phyloP scores from a whole-genome alignment of 305 asterid species.

The Fraxinus nigra region DNA sequence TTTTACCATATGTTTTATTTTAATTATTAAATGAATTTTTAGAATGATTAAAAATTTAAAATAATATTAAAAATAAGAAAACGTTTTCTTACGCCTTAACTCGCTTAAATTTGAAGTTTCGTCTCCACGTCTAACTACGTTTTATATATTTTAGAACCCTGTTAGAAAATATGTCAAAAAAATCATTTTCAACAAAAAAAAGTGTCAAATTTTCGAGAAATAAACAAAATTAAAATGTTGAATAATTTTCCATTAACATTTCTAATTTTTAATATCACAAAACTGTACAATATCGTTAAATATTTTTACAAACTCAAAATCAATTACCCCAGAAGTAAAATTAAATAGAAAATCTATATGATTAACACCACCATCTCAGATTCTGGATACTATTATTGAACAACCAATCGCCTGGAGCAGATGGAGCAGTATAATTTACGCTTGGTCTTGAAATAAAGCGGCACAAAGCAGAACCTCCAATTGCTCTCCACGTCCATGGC shows the following conservation, averaged over 20 bases:
- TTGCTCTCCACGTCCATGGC: constrained; percentile 71
- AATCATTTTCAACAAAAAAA: no score
- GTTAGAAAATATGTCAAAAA: no score
- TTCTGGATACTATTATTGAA: constrained; percentile 19
- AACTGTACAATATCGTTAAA: not conserved
- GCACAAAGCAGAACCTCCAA: constrained; percentile 73
- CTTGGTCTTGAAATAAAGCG: constrained; percentile 60
- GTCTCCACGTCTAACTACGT: no score
- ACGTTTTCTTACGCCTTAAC: no score
- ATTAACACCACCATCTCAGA: not conserved
- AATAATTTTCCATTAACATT: not conserved
- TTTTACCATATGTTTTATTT: no score
- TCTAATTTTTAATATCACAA: not conserved
- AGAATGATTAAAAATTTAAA: no score
- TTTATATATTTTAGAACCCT: no score
- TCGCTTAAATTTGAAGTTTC: no score
- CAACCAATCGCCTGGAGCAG: constrained; percentile 50
- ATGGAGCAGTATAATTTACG: constrained; percentile 56
- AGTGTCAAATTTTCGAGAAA: not conserved
- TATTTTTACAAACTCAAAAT: not conserved
- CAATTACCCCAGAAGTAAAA: not conserved
- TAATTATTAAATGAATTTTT: no score
- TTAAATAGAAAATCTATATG: not conserved
- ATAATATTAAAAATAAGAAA: no score
- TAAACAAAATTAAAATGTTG: no score